Evolutionary conservation across 1,139 yeast species (phyloP), one percentile per base, ranked within the genome.

Genomic region (Suhomyces guaymorum): DNA sequence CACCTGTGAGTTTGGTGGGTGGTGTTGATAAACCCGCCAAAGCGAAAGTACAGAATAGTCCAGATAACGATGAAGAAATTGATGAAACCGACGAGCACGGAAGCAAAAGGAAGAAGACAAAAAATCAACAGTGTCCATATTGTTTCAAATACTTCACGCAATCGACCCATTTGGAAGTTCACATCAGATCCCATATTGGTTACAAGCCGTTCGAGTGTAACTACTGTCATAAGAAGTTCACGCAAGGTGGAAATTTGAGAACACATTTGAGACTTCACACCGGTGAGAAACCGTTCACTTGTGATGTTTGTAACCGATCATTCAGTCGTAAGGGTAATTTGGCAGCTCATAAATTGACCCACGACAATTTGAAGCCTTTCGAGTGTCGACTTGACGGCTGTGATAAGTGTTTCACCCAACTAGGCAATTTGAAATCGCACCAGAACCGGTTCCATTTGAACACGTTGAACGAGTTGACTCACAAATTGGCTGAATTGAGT

Each of bases 381-480:
- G 76, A 77, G 42, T 90, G 97, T 61, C 79, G 76, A 47, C 69
- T 90, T 41, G 96, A 88, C 57, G 70, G 74, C 36, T 90, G 97
- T 63, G 81, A 78, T 49, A 89, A 89, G 62, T 75, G 85, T 3
- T 90, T 90, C 52, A 86, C 96, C 0, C 97, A 90, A 62, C 69
- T 89, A 48, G 97, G 97, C 3, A 90, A 90, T 56, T 73, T 90
- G 65, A 90, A 90, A 60, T 85, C 95, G 0, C 97, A 90, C 59
- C 97, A 90, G 55, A 90, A 89, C 61, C 72, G 90, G 50, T 88
- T 89, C 55, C 97, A 90, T 60, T 63, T 79, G 43, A 78, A 77
- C 12, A 80, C 94, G 0, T 70, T 90, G 47, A 78, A 77, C 46
- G 67, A 67, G 30, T 63, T 88, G 48, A 85, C 94, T 5, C 71